Conservation (phyloP, 352 stramenopile genomes). For the Hyaloperonospora arabidopsidis region DNA sequence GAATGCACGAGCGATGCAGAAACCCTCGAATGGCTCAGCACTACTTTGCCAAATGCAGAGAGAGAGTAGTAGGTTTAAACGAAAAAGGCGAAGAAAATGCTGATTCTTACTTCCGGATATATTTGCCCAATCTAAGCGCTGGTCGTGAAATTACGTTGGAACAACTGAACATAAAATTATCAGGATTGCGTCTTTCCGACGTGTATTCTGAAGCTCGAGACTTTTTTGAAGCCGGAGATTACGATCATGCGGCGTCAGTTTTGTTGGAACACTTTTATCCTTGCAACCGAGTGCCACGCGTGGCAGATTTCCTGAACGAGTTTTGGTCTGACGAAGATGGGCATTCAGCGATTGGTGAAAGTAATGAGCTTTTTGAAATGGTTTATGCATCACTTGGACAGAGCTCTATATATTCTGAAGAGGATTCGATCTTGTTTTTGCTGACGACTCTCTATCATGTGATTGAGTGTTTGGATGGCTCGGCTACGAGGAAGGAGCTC, state of each 20-base stretch:
- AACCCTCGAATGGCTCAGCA: slow-evolving; percentile 39
- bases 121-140: slow-evolving; percentile 41
- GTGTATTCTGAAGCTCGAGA: slow-evolving; percentile 44
- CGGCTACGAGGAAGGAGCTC: slow-evolving; percentile 14
- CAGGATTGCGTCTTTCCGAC: slow-evolving; percentile 43
- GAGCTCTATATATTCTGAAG: slow-evolving; percentile 25
- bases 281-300: slow-evolving; percentile 30
- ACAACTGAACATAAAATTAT: slow-evolving; percentile 44
- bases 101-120: slow-evolving; percentile 15
- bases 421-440: slow-evolving; percentile 31
- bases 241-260: slow-evolving; percentile 35
- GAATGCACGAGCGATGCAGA: slow-evolving; percentile 38
- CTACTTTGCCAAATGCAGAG: slow-evolving; percentile 50
- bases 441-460: slow-evolving; percentile 38
- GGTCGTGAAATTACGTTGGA: slow-evolving; percentile 30
- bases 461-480: slow-evolving; percentile 28
- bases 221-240: slow-evolving; percentile 27
- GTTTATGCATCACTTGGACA: slow-evolving; percentile 35
- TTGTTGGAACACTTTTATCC: slow-evolving; percentile 54
- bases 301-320: slow-evolving; percentile 50
- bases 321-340: slow-evolving; percentile 32
- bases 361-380: slow-evolving; percentile 30
- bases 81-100: slow-evolving; percentile 2
- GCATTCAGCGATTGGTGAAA: neutral
- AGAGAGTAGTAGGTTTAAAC: slow-evolving; percentile 16